Evolutionary conservation across 768 basidiomycete species (phyloP).

Genomic region (Hericium coralloides): DNA sequence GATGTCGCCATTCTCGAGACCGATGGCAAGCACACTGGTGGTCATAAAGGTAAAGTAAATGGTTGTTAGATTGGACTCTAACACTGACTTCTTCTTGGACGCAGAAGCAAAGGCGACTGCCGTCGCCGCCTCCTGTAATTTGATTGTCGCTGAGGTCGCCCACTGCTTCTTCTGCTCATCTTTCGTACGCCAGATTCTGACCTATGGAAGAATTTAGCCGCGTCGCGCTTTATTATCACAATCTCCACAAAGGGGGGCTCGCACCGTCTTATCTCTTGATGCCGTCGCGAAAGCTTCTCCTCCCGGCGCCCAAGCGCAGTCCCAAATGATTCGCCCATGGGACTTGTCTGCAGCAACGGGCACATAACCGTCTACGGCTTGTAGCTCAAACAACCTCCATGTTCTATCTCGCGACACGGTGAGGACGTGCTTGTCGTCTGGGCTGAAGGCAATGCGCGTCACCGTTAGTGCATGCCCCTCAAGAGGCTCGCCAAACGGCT

Average conservation of each 20-base stretch:
- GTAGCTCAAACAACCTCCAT: conserved; percentile 69
- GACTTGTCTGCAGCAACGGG: conserved; percentile 69
- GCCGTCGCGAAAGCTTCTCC: conserved; percentile 84
- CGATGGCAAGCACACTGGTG: conserved; percentile 53
- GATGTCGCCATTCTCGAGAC: conserved; percentile 77
- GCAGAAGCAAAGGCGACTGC: conserved; percentile 59
- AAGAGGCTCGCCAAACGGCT: conserved; percentile 61
- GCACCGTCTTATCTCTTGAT: conserved; percentile 88
- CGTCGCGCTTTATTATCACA: not conserved
- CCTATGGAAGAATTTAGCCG: conserved; percentile 32
- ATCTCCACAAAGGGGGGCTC: conserved; percentile 8
- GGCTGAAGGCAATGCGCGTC: conserved; percentile 85
- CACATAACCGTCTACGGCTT: conserved; percentile 42
- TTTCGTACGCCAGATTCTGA: conserved; percentile 68
- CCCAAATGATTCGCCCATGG: conserved; percentile 93
- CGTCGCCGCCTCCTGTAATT: conserved; percentile 69
- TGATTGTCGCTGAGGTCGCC: conserved; percentile 51
- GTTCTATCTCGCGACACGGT: conserved; percentile 88
- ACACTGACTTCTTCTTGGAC: conserved; percentile 32
- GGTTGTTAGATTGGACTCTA: too few species aligned
- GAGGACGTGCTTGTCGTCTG: conserved; percentile 68
- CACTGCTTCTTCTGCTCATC: conserved; percentile 34
- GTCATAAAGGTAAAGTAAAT: too few species aligned
- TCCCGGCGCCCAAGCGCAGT: conserved; percentile 78
- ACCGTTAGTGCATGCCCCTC: conserved; percentile 84